Base-by-base conservation (phyloP, 257 asterid species). In the Agastache rugosa region DNA sequence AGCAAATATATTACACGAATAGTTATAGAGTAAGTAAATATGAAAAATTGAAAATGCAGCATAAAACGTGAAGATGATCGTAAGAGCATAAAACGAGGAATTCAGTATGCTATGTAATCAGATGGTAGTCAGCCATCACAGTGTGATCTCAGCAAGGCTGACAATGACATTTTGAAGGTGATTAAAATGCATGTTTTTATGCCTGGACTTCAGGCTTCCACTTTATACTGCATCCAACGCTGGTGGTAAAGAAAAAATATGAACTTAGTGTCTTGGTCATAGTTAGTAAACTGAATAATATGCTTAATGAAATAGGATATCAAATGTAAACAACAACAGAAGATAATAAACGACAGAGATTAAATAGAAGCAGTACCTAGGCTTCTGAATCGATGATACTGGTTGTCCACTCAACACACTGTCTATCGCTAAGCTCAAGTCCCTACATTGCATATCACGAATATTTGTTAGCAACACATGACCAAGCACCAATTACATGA, bases 191-290 rank as follows among this genome's bases (percentile, higher is more conserved):
- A 67, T 22, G 53, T 34, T 29, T n/a, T 84, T 82, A 88, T 35
- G 53, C 71, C 83, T 75, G 71, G 34, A 59, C 77, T 59, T 79
- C 76, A 12, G 98, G 96, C 79, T 87, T 83, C 98, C 98, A 93
- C 79, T 93, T 93, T 77, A 93, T 91, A 74, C 97, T 89, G 93
- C 98, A 93, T 50, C 98, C 96, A 70, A 89, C 87, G 65, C 98
- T 93, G 73, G 77, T 41, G 58, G 59, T 22, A 74, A 48, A 74
- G 29, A 60, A 73, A 74, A 22, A 56, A 14, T 16, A 65, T 15
- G 59, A 47, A 56, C 63, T 82, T 25, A 81, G 75, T 16, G 35
- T 42, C 41, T 35, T 19, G 19, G 9, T 63, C 61, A 45, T 53
- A 31, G 19, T 58, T 27, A 71, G 64, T 56, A 39, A 67, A 50